phyloP scores from a whole-genome alignment of 2,329 filamentous ascomycete genomes.

The Nakataea oryzae region DNA sequence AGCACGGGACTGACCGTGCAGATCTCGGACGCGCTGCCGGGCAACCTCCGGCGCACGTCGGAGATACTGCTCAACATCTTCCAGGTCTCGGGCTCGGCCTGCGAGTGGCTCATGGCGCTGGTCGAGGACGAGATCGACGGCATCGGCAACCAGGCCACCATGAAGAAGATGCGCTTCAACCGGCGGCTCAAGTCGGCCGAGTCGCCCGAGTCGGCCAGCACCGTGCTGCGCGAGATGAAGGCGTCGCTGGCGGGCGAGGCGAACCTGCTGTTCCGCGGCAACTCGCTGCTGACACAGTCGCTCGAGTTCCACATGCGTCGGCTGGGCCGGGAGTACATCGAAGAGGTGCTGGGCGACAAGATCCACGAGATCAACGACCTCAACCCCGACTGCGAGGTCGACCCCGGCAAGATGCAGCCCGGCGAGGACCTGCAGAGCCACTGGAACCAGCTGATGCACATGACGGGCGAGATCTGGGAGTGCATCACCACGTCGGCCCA shows the following conservation, averaged over 20 bases:
- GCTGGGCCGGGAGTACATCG: slow-evolving; percentile 83
- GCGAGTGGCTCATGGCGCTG: slow-evolving; percentile 84
- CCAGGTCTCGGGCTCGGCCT: slow-evolving; percentile 75
- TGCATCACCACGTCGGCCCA: slow-evolving; percentile 66
- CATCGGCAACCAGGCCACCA: slow-evolving; percentile 68
- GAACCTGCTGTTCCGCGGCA: slow-evolving; percentile 89
- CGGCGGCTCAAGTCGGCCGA: slow-evolving; percentile 62
- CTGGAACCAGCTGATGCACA: slow-evolving; percentile 65
- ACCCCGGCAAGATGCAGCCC: slow-evolving; percentile 65
- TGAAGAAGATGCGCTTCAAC: slow-evolving; percentile 64
- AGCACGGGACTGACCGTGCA: slow-evolving; percentile 74
- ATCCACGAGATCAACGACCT: slow-evolving; percentile 81
- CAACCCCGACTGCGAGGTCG: slow-evolving; percentile 89
- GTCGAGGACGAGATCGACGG: slow-evolving; percentile 98
- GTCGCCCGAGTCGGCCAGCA: slow-evolving; percentile 50
- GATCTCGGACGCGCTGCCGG: slow-evolving; percentile 68
- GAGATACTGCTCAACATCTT: slow-evolving; percentile 90
- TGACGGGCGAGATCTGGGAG: slow-evolving; percentile 79
- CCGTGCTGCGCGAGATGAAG: slow-evolving; percentile 67
- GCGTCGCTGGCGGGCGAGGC: slow-evolving; percentile 77
- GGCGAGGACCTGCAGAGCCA: slow-evolving; percentile 69
- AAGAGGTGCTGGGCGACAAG: slow-evolving; percentile 77
- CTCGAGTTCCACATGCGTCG: slow-evolving; percentile 94
- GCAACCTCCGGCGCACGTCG: slow-evolving; percentile 67
- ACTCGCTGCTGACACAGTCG: slow-evolving; percentile 85